phyloP scores from a whole-genome alignment of 805 yeast genomes.

The Wickerhamiella occidentalis region DNA sequence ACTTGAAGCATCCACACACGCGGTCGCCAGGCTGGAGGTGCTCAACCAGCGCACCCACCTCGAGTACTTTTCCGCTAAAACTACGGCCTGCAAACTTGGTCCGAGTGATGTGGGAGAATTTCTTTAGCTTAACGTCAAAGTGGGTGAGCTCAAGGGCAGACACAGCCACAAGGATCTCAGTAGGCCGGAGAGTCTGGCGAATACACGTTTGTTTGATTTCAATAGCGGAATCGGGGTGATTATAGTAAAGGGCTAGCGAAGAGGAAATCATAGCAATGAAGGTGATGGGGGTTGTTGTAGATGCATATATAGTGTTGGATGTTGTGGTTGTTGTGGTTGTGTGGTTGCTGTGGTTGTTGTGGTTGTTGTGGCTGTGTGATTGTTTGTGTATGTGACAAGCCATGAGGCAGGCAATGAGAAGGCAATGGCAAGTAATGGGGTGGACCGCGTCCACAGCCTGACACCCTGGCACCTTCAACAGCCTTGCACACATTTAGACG shows the following conservation, averaged over 20 bases:
- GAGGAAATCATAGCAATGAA: slow-evolving; percentile 6
- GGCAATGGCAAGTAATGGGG: too few relatives aligned
- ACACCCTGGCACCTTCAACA: too few relatives aligned
- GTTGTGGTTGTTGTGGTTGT: too few relatives aligned
- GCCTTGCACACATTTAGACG: too few relatives aligned
- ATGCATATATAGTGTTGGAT: too few relatives aligned
- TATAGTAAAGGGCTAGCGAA: slow-evolving; percentile 9
- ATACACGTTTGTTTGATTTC: slow-evolving; percentile 5
- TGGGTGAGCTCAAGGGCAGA: slow-evolving; percentile 5
- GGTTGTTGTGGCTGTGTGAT: too few relatives aligned
- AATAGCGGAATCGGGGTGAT: neutral
- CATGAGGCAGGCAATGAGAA: too few relatives aligned
- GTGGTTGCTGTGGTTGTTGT: too few relatives aligned
- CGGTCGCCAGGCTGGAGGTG: slow-evolving; percentile 43
- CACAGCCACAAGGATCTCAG: slow-evolving; percentile 4
- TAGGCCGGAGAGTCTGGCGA: neutral
- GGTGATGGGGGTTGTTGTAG: neutral
- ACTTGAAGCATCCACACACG: slow-evolving; percentile 45
- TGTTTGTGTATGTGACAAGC: too few relatives aligned
- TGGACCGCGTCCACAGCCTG: too few relatives aligned
- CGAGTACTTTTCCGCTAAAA: slow-evolving; percentile 46
- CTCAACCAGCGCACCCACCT: slow-evolving; percentile 38
- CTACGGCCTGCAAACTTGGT: slow-evolving; percentile 44
- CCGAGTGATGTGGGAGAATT: slow-evolving; percentile 2
- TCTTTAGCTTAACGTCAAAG: slow-evolving; percentile 8